Conservation (phyloP, 1,284 basidiomycete genomes). For the Phlebopus sp. region DNA sequence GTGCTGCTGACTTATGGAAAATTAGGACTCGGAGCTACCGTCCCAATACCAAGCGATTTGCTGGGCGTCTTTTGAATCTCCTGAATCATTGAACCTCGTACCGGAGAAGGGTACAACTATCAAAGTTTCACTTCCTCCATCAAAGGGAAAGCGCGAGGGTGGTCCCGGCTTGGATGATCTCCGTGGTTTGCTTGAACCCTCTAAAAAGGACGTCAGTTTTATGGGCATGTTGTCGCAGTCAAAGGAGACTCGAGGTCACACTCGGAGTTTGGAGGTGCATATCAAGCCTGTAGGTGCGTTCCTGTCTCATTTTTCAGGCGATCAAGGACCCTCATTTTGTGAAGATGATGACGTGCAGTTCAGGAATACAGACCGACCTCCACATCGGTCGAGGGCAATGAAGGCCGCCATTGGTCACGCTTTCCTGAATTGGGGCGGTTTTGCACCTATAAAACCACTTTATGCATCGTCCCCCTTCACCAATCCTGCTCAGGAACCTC, state of each 20-base stretch:
- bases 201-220: slow-evolving; percentile 1
- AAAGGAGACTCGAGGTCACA: not conserved
- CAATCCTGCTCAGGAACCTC: slow-evolving; percentile 14
- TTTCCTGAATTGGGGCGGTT: slow-evolving; percentile 33
- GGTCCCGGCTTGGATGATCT: slow-evolving; percentile 37
- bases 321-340: not conserved
- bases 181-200: slow-evolving; percentile 21
- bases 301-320: not conserved
- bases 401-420: slow-evolving; percentile 29
- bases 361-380: slow-evolving; percentile 20
- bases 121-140: slow-evolving; percentile 23
- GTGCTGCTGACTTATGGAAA: slow-evolving; percentile 1
- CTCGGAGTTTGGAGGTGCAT: slow-evolving; percentile 21
- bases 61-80: slow-evolving; percentile 43
- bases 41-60: slow-evolving; percentile 41
- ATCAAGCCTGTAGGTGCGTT: slow-evolving; percentile 27
- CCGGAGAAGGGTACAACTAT: slow-evolving; percentile 25
- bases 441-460: slow-evolving; percentile 28
- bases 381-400: slow-evolving; percentile 26
- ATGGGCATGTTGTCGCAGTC: not conserved
- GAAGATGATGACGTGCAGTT: slow-evolving; percentile 22
- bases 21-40: slow-evolving; percentile 47
- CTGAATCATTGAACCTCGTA: slow-evolving; percentile 37
- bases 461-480: slow-evolving; percentile 27
- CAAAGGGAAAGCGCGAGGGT: slow-evolving; percentile 24